Base-by-base conservation (phyloP, 768 basidiomycete species). In the Sporobolomyces phaffii region DNA sequence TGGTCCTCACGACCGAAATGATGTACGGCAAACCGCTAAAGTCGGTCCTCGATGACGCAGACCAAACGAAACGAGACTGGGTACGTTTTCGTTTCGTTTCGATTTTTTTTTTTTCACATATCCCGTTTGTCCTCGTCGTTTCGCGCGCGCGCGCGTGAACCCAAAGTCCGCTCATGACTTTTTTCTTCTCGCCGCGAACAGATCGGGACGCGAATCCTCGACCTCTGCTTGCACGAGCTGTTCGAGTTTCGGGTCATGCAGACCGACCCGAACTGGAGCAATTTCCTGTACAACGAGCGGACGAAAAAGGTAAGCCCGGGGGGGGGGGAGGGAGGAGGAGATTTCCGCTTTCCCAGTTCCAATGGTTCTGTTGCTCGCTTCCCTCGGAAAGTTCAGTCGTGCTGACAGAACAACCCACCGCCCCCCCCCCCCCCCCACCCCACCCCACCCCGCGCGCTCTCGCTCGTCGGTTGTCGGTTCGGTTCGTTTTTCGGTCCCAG, bases 251-350 rank as follows among this genome's bases (percentile, higher is more conserved):
- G 89, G 34, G 78, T 87, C 47, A 98, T 99, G 96, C 96, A 98
- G 77, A 99, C 94, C 0, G 94, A 99, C 76, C 96, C 96, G 5
- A 98, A 99, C 74, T 98, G 90, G 89, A 89, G 90, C 13, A 98
- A 98, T 77, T 98, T 99, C 79, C 80, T 99, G 28, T 97, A 89
- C 86, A 88, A 92, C 77, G 73, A 81, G 0, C 65, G 79, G 4
- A 85, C 85, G 2, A 81, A 83, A 47, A 84, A 86, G 81, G 88
- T 87, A 24, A 45, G n/a, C n/a, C n/a, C n/a, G n/a, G n/a, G n/a
- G n/a, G 64, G 29, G 76, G 65, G n/a, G n/a, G n/a, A n/a, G n/a
- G n/a, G n/a, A n/a, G n/a, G n/a, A n/a, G n/a, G n/a, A n/a, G n/a
- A n/a, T 24, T 17, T 45, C 43, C 10, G 13, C 24, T 26, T 26